phyloP scores from a whole-genome alignment of 2,329 filamentous ascomycete species.

The Basipetospora chlamydospora region DNA sequence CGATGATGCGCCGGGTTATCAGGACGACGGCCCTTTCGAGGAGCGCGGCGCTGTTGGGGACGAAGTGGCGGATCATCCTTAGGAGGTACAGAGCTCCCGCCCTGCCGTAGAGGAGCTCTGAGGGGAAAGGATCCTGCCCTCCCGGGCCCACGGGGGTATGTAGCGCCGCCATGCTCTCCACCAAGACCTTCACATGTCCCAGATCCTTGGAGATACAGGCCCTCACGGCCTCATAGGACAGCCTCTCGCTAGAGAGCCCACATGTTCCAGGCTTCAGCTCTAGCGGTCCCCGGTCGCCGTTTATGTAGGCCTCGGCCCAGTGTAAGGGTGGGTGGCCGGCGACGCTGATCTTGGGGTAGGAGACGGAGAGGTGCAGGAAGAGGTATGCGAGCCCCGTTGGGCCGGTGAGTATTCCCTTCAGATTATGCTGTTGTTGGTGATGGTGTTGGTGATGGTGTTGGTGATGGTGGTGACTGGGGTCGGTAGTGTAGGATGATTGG shows the following conservation, averaged over 20 bases:
- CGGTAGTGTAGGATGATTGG: conserved; percentile 16
- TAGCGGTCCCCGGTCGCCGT: conserved; percentile 19
- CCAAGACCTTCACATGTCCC: conserved; percentile 22
- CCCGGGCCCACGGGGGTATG: conserved; percentile 14
- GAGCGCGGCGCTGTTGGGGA: conserved; percentile 31
- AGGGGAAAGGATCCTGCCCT: conserved; percentile 19
- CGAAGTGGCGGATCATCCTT: conserved; percentile 43
- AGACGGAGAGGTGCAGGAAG: conserved; percentile 31
- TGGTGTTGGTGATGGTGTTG: too few relatives aligned
- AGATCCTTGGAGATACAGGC: conserved; percentile 26
- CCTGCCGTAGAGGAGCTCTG: conserved; percentile 53
- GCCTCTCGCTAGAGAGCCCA: conserved; percentile 33
- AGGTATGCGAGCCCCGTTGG: conserved; percentile 42
- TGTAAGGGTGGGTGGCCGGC: conserved; percentile 23
- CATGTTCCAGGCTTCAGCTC: conserved; percentile 27
- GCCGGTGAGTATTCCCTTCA: conserved; percentile 34
- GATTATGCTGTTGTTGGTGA: too few relatives aligned
- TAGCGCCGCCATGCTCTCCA: conserved; percentile 22
- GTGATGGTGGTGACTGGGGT: not conserved
- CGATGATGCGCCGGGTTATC: conserved; percentile 45
- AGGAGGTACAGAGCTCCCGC: conserved; percentile 56
- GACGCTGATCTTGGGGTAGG: conserved; percentile 28
- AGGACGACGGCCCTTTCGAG: conserved; percentile 39
- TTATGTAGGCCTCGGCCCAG: conserved; percentile 34
- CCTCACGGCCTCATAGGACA: conserved; percentile 30